Conservation (phyloP, 192 early-diverging fungal genomes). For the Backusella morwellensis region DNA sequence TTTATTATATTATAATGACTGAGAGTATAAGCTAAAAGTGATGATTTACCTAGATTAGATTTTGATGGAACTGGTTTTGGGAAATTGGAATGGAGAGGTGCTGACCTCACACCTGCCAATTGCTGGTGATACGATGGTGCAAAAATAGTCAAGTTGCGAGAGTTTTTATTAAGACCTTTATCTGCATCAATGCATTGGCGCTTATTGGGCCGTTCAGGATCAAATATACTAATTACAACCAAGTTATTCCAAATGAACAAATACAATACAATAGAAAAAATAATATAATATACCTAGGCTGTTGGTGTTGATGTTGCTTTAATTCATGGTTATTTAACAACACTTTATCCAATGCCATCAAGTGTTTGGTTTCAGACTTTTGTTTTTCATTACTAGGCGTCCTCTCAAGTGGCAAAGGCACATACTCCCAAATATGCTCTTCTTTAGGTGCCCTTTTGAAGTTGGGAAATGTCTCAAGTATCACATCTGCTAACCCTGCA, state of each 20-base stretch:
- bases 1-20: background rate
- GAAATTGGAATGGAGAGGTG: slow-evolving; percentile 12
- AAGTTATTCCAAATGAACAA: background rate
- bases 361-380: slow-evolving; percentile 4
- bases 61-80: background rate
- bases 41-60: background rate
- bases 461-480: slow-evolving; percentile 12
- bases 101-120: background rate
- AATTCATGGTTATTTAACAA: slow-evolving; percentile 1
- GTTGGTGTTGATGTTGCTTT: background rate
- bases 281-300: background rate
- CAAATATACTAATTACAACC: slow-evolving; percentile 3
- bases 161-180: slow-evolving; percentile 25
- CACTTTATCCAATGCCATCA: slow-evolving; percentile 37
- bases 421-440: slow-evolving; percentile 10
- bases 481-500: slow-evolving; percentile 6
- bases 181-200: slow-evolving; percentile 3
- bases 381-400: background rate
- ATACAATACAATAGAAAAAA: background rate
- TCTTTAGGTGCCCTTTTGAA: slow-evolving; percentile 17
- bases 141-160: slow-evolving; percentile 14
- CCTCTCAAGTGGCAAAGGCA: slow-evolving; percentile 8
- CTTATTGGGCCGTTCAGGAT: slow-evolving; percentile 11
- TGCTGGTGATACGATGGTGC: slow-evolving; percentile 8
- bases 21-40: background rate